phyloP scores from a whole-genome alignment of 192 early-diverging fungal genomes.

The Backusella liffmaniae region DNA sequence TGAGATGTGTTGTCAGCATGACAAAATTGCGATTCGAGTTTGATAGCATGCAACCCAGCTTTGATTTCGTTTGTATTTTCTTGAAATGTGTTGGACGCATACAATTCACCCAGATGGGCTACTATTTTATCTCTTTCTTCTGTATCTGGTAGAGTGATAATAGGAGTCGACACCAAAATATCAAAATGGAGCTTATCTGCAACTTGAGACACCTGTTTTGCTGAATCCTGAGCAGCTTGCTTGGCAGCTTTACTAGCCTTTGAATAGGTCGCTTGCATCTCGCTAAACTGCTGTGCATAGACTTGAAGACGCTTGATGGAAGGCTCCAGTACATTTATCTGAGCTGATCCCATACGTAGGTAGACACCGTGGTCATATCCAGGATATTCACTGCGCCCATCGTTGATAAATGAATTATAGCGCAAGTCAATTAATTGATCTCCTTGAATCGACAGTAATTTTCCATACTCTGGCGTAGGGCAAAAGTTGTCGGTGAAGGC shows the following conservation, averaged over 20 bases:
- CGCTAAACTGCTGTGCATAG: slow-evolving; percentile 62
- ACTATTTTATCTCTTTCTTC: slow-evolving; percentile 50
- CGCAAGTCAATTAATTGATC: slow-evolving; percentile 71
- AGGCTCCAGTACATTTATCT: slow-evolving; percentile 73
- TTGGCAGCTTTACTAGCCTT: slow-evolving; percentile 79
- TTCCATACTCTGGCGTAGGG: not conserved
- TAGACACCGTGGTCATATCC: slow-evolving; percentile 67
- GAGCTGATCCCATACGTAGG: slow-evolving; percentile 62
- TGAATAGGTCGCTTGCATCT: slow-evolving; percentile 75
- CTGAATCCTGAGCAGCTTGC: slow-evolving; percentile 58
- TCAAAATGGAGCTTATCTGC: slow-evolving; percentile 71
- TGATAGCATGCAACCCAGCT: slow-evolving; percentile 56
- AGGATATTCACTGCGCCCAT: slow-evolving; percentile 48
- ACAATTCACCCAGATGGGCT: slow-evolving; percentile 70
- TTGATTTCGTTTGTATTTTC: slow-evolving; percentile 58
- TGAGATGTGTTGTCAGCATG: slow-evolving; percentile 36
- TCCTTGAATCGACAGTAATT: slow-evolving; percentile 72
- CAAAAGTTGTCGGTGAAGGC: slow-evolving; percentile 62
- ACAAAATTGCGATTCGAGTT: slow-evolving; percentile 51
- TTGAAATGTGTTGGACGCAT: slow-evolving; percentile 72
- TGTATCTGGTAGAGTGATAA: slow-evolving; percentile 65
- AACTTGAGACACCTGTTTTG: slow-evolving; percentile 60
- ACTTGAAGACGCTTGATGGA: slow-evolving; percentile 57
- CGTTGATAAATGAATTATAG: slow-evolving; percentile 64
- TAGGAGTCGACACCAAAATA: slow-evolving; percentile 67